Conservation (phyloP, 495 filamentous ascomycete species). For the Penicillium simplicissimum region DNA sequence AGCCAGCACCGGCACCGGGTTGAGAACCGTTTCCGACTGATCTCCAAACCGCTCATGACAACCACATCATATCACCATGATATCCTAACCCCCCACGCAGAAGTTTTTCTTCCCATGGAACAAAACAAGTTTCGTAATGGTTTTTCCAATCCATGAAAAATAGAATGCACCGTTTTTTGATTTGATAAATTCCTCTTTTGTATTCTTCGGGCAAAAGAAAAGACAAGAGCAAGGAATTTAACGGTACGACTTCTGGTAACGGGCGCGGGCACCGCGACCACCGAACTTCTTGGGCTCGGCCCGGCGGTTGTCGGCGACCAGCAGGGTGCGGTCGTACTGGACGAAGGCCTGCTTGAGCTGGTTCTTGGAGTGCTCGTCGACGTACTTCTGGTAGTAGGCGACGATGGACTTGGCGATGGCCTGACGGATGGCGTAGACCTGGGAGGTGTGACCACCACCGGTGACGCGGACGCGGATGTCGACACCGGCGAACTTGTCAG, state of each 20-base stretch:
- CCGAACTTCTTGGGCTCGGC: constrained; percentile 93
- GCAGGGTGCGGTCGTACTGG: constrained; percentile 92
- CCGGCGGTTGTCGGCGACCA: constrained; percentile 96
- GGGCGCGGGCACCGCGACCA: constrained; percentile 83
- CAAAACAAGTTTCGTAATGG: constrained; percentile 29
- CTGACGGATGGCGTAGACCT: constrained; percentile 98
- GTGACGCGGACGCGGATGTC: constrained; percentile 97
- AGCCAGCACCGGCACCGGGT: constrained; percentile 29
- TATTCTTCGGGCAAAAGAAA: constrained; percentile 15
- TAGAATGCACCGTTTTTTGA: constrained; percentile 20
- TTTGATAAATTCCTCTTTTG: constrained; percentile 13
- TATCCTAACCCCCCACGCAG: constrained; percentile 23
- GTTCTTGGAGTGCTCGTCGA: constrained; percentile 99
- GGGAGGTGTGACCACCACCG: constrained; percentile 97
- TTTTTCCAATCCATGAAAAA: constrained; percentile 15
- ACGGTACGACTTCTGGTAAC: constrained; percentile 92
- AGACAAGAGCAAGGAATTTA: constrained; percentile 40
- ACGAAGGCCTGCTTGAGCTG: constrained; percentile 91
- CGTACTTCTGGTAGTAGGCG: constrained; percentile 99
- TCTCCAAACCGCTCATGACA: constrained; percentile 25
- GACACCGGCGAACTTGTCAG: constrained; percentile 94
- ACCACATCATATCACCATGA: constrained; percentile 25
- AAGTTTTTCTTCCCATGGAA: constrained; percentile 22
- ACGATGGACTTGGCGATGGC: constrained; percentile 98
- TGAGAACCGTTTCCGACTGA: constrained; percentile 7